These are phyloP conservation scores for Acacia crassicarpa DNA, from an alignment of 306 rosid species.

Conservation along the genomic window DNA sequence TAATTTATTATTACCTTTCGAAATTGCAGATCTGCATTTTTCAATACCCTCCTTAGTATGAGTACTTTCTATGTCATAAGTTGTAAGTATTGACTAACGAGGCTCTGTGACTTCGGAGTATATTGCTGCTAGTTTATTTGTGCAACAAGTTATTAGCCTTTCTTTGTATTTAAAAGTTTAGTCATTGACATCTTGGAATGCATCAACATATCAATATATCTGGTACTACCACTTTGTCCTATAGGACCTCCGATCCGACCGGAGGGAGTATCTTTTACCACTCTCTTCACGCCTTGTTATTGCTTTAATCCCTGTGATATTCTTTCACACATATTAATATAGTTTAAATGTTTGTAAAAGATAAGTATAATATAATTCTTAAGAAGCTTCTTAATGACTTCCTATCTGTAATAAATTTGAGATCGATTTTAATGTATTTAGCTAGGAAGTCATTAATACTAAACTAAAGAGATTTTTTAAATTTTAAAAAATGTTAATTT, in stretches of 20 bases:
- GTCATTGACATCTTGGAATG: background rate
- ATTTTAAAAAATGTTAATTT: too few species aligned
- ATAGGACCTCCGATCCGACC: too few species aligned
- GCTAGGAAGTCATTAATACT: fast-evolving
- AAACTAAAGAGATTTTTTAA: too few species aligned
- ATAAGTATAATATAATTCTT: background rate
- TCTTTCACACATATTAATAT: background rate
- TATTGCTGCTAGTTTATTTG: background rate
- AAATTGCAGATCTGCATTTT: too few species aligned
- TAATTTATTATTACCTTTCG: too few species aligned
- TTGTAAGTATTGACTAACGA: background rate
- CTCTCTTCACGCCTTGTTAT: too few species aligned
- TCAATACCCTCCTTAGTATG: background rate
- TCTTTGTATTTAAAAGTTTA: background rate
- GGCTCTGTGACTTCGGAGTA: background rate
- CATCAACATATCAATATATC: background rate
- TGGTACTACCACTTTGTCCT: too few species aligned
- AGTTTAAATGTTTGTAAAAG: background rate
- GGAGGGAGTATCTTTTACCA: too few species aligned
- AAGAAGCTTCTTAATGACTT: background rate
- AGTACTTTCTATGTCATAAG: background rate
- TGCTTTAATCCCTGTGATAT: too few species aligned
- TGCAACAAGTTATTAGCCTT: background rate
- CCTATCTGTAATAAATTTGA: too few species aligned
- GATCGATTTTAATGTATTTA: too few species aligned